Evolutionary conservation across 176 grass and related monocot species (phyloP), one percentile per base, ranked within the genome.

Genomic region (Carex scoparia): DNA sequence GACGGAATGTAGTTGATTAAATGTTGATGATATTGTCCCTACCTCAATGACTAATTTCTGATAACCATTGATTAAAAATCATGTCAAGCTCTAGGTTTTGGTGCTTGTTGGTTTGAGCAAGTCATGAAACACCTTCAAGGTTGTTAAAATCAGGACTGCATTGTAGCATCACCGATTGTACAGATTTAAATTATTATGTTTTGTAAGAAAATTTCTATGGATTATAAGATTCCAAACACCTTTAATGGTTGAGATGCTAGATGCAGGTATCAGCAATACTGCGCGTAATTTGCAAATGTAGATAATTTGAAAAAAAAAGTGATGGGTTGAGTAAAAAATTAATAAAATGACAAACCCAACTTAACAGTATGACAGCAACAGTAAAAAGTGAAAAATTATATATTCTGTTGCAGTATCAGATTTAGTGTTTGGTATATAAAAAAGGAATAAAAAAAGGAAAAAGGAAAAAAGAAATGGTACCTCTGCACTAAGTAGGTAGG

Each of bases 401-500:
- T 14, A 44, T 38, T 10, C 14, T 38, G 12, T 15, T 38, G 38
- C 31, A 0, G 38, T 44, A 40, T 38, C 38, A 18, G 68, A 35
- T 72, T 44, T 72, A 2, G 38, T 40, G 16, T 40, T 49, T 77
- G 19, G 3, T 27, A 77, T 2, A 77, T 4, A 77, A 9, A 77
- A 42, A 23, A 23, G 23, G 10, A 4, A 8, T 30, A 80, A 53
- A 9, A 44, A 42, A 19, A 11, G 16, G 80, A 37, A 61, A 62
- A 81, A 82, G 49, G 16, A 86, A 72, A 53, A 53, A 27, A 67
- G 38, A 10, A 11, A 35, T 63, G 65, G 76, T 86, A 97, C 94
- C 86, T 97, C 92, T 73, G 94, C 87, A 23, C 91, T 88, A 58
- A 97, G 94, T 49, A 97, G 87, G 74, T 97, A 97, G 81, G 94